Conservation (phyloP, 768 basidiomycete genomes). For the Leccinum boreale region DNA sequence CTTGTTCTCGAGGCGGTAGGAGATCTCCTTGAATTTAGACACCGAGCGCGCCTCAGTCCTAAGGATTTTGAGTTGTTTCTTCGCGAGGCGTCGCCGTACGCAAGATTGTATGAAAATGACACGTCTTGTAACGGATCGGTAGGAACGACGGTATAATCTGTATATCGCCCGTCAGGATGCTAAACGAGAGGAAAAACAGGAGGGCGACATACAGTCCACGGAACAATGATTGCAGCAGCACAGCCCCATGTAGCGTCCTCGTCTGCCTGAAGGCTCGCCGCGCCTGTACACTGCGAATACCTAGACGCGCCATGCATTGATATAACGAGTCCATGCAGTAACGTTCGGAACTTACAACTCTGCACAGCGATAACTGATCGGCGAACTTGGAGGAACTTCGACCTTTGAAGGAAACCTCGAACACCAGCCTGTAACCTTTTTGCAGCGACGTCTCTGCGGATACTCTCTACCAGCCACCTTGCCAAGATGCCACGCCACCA, state of each 20-base stretch:
- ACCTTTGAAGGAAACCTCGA: conserved; percentile 72
- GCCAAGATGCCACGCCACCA: conserved; percentile 93
- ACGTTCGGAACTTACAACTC: conserved; percentile 60
- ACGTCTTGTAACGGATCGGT: conserved; percentile 59
- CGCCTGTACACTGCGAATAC: conserved; percentile 70
- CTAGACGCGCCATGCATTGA: conserved; percentile 36
- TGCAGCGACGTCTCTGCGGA: conserved; percentile 74
- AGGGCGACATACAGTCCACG: conserved; percentile 81
- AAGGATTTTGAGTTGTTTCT: conserved; percentile 78
- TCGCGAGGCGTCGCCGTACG: conserved; percentile 82
- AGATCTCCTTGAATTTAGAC: conserved; percentile 97
- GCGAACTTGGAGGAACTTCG: conserved; percentile 60
- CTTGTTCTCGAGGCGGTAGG: conserved; percentile 97
- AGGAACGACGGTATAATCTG: conserved; percentile 54
- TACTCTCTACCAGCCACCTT: conserved; percentile 60
- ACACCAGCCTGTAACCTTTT: conserved; percentile 69
- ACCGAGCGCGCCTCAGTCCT: conserved; percentile 94
- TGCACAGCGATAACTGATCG: conserved; percentile 71
- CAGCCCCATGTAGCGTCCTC: conserved; percentile 59
- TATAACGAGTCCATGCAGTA: neutral
- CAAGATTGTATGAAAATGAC: conserved; percentile 91
- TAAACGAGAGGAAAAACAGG: conserved; percentile 17
- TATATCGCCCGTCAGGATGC: conserved; percentile 5
- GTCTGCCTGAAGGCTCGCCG: conserved; percentile 57
- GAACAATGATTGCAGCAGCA: conserved; percentile 73